Evolutionary conservation across 1,139 yeast species (phyloP).

Genomic region (Taiozyma sp.): DNA sequence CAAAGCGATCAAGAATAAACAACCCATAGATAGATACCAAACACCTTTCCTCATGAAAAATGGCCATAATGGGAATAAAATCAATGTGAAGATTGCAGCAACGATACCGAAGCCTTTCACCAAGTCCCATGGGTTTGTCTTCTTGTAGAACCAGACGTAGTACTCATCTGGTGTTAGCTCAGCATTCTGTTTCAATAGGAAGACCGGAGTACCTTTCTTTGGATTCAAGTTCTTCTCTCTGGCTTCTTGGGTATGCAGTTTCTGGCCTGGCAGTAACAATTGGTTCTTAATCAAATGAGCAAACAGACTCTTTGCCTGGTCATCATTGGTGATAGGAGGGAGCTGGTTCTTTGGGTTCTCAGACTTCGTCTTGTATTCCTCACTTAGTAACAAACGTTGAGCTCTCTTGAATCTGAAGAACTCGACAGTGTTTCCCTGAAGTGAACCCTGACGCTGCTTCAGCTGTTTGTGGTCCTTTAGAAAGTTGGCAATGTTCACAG

Average conservation of each 20-base stretch:
- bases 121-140: slow-evolving; percentile 65
- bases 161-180: slow-evolving; percentile 73
- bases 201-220: slow-evolving; percentile 69
- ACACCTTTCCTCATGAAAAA: slow-evolving; percentile 82
- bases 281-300: slow-evolving; percentile 69
- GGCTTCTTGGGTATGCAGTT: slow-evolving; percentile 71
- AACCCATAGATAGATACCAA: slow-evolving; percentile 81
- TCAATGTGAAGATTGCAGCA: slow-evolving; percentile 65
- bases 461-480: slow-evolving; percentile 60
- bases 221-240: slow-evolving; percentile 60
- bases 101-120: slow-evolving; percentile 62
- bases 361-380: slow-evolving; percentile 60
- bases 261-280: slow-evolving; percentile 68
- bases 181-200: slow-evolving; percentile 65
- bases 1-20: slow-evolving; percentile 68
- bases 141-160: slow-evolving; percentile 80
- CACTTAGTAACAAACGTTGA: slow-evolving; percentile 69
- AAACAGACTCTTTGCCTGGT: slow-evolving; percentile 60
- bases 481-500: slow-evolving; percentile 65
- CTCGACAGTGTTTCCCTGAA: slow-evolving; percentile 65
- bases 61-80: slow-evolving; percentile 98
- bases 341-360: slow-evolving; percentile 50
- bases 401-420: slow-evolving; percentile 88
- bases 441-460: slow-evolving; percentile 77
- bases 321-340: slow-evolving; percentile 48